phyloP scores from a whole-genome alignment of 2,329 filamentous ascomycete species.

The Fonsecaea pedrosoi region DNA sequence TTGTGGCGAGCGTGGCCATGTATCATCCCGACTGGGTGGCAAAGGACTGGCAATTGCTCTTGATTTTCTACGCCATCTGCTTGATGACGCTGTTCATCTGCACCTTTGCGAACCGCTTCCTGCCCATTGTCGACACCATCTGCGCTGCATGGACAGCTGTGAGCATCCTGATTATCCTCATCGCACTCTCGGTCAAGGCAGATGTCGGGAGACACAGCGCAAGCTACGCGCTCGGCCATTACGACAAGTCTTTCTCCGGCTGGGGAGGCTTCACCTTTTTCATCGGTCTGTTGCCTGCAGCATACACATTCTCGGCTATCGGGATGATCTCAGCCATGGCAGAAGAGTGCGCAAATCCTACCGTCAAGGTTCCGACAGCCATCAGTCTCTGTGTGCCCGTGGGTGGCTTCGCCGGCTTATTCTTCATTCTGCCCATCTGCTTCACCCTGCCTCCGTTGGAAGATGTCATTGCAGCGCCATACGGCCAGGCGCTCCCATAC shows the following conservation, averaged over 20 bases:
- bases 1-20: constrained; percentile 60
- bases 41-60: constrained; percentile 69
- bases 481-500: constrained; percentile 58
- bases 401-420: constrained; percentile 61
- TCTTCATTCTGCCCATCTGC: constrained; percentile 63
- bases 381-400: constrained; percentile 61
- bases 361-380: constrained; percentile 60
- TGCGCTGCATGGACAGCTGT: constrained; percentile 63
- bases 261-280: constrained; percentile 68
- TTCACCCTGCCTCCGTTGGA: constrained; percentile 56
- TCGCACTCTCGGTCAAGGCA: constrained; percentile 62
- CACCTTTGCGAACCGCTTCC: constrained; percentile 69
- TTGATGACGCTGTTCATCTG: constrained; percentile 70
- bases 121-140: constrained; percentile 68
- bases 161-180: constrained; percentile 63
- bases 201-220: constrained; percentile 61
- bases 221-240: constrained; percentile 62
- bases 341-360: constrained; percentile 63
- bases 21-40: constrained; percentile 62
- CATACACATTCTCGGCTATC: constrained; percentile 65
- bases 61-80: constrained; percentile 74
- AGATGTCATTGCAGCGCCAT: constrained; percentile 55
- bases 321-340: constrained; percentile 70
- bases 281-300: constrained; percentile 66
- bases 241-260: constrained; percentile 62